Percentiles rank a stretch among this genome's conserved stretches.
Evolutionary conservation across 129 eudicot species (phyloP).

Genomic region (Glebionis coronaria): DNA sequence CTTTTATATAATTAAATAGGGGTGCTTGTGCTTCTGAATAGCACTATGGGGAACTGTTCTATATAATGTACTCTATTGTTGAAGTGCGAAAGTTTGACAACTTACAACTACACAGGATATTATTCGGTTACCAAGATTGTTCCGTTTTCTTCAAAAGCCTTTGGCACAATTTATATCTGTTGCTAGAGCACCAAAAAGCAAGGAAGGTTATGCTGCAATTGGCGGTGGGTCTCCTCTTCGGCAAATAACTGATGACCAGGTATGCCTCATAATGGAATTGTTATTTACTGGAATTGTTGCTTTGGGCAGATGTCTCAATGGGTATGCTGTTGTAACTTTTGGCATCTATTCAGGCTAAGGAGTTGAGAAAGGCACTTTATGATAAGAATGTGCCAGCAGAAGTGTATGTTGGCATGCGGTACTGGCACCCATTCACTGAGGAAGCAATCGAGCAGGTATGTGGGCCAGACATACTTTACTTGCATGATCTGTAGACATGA

Average conservation of each 20-base stretch:
- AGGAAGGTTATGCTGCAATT: constrained; percentile 98
- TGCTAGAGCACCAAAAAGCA: constrained; percentile 95
- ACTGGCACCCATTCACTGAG: constrained; percentile 99
- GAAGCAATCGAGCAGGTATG: constrained; percentile 92
- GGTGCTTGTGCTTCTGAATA: no score
- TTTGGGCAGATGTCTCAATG: no score
- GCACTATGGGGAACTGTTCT: background rate
- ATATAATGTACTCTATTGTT: background rate
- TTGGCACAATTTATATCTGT: constrained; percentile 93
- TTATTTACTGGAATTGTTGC: background rate
- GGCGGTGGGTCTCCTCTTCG: constrained; percentile 99
- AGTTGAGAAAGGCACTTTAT: constrained; percentile 79
- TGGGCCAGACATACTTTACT: background rate
- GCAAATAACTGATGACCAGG: constrained; percentile 93
- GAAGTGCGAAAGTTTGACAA: constrained; percentile 10
- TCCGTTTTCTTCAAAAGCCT: constrained; percentile 96
- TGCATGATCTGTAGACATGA: no score
- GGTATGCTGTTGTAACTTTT: background rate
- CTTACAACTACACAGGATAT: constrained; percentile 64
- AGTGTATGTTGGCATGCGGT: constrained; percentile 98
- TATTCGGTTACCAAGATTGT: constrained; percentile 88
- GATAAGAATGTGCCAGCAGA: constrained; percentile 88
- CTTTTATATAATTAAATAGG: no score
- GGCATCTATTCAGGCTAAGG: constrained; percentile 60
- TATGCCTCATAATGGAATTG: background rate